Evolutionary conservation across 352 stramenopile species (phyloP), one percentile per base, ranked within the genome.

Genomic region (Phytophthora quininea): DNA sequence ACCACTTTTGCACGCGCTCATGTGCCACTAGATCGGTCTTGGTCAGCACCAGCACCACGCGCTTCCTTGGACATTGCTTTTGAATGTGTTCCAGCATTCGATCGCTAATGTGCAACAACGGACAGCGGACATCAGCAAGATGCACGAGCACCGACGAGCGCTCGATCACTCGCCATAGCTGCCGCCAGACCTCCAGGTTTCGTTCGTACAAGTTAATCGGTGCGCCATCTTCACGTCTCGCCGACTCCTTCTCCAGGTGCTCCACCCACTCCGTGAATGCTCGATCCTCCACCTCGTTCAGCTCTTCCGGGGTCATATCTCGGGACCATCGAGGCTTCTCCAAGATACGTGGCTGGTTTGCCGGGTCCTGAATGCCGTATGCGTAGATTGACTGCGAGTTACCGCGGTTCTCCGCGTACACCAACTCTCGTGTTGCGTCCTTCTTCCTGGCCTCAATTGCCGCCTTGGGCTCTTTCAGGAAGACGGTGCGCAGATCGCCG

Each of bases 41-140:
- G 59, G 99, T 99, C n/a, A 99, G 67, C n/a, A 99, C 96, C 4
- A 99, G 73, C 24, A 99, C 81, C 55, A 99, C 80, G 10, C 88
- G 79, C 76, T 99, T 99, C 67, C 65, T 71, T 12, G 80, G 79
- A 12, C 76, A 73, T 0, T 76, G 56, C 4, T 49, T 58, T 4
- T 56, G 63, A 47, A 92, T 76, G 57, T 92, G 65, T n/a, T 52
- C 67, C 53, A 92, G 74, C 38, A 95, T 58, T 33, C 69, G 81
- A 46, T 93, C 81, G 35, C 86, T 93, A 10, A 95, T 58, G 58
- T 93, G 84, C 27, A 93, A 67, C 33, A 92, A 47, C 6, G 88
- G 88, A 56, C 82, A 93, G 3, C 88, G 86, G 38, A 74, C 76
- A 64, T 95, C 88, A 0, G 82, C 82, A 7, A 95, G 64, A 62